These are phyloP conservation scores for Sistotremastrum niveocremeum DNA, from an alignment of 768 basidiomycete genomes.

Conservation along the genomic window DNA sequence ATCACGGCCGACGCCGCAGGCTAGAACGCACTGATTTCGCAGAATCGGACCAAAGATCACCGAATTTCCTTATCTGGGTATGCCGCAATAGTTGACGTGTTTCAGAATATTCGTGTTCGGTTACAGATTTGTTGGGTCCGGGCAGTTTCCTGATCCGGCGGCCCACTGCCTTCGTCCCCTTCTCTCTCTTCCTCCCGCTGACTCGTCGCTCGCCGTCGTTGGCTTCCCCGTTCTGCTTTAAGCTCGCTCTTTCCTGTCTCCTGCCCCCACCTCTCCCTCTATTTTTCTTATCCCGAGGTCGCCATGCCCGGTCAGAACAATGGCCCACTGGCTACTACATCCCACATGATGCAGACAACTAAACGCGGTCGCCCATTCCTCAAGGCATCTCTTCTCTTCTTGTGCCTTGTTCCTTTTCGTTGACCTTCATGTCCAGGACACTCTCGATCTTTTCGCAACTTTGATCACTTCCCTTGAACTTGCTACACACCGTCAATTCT, in stretches of 20 bases:
- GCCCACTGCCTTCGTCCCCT: neutral
- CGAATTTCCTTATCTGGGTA: no score
- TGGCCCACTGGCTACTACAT: slow-evolving; percentile 46
- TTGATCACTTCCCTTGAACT: slow-evolving; percentile 88
- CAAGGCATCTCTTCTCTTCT: slow-evolving; percentile 34
- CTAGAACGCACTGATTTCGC: no score
- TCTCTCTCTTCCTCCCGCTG: neutral
- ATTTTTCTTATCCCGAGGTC: slow-evolving; percentile 19
- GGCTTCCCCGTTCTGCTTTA: neutral
- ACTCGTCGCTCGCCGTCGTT: neutral
- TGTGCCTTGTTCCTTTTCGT: slow-evolving; percentile 2
- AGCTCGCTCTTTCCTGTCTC: neutral
- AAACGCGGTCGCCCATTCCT: slow-evolving; percentile 89
- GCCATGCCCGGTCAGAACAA: slow-evolving; percentile 25
- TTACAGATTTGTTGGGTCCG: no score
- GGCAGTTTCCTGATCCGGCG: no score
- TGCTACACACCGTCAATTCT: slow-evolving; percentile 85
- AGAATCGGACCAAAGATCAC: no score
- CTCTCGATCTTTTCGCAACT: slow-evolving; percentile 94
- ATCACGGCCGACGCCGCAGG: no score
- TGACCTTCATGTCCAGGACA: slow-evolving; percentile 50
- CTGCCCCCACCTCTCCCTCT: neutral
- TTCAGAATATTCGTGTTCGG: no score
- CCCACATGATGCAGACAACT: slow-evolving; percentile 98
- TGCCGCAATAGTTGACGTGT: no score